Percentiles rank a stretch among this genome's conserved stretches.
phyloP scores from a whole-genome alignment of 148 eudicot species.

The Camellia granthamiana region DNA sequence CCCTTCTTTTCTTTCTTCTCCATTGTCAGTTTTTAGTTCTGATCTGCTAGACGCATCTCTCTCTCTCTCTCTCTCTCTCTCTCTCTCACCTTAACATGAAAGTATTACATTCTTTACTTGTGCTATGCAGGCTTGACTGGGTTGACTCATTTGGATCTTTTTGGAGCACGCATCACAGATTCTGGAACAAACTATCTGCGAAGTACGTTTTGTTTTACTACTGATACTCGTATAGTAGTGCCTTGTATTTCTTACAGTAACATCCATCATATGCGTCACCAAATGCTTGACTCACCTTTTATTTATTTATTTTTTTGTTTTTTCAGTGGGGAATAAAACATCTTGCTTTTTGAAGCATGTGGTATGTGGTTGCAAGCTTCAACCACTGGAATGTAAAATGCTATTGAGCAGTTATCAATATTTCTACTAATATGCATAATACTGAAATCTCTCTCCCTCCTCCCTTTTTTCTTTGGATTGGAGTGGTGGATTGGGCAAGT shows the following conservation, averaged over 20 bases:
- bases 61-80: no score
- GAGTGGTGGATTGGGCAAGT: not conserved
- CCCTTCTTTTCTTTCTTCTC: not conserved
- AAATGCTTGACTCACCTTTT: slow-evolving; percentile 8
- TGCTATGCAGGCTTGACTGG: slow-evolving; percentile 70
- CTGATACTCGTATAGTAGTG: not conserved
- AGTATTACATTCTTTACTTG: not conserved
- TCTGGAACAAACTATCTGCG: slow-evolving; percentile 59
- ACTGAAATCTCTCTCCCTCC: not conserved
- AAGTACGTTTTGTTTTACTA: slow-evolving; percentile 33
- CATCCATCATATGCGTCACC: not conserved
- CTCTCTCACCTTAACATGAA: slow-evolving; percentile 1
- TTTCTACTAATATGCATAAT: not conserved
- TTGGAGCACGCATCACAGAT: slow-evolving; percentile 87
- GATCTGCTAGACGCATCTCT: not conserved
- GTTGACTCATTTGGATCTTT: slow-evolving; percentile 94
- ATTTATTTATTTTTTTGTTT: not conserved
- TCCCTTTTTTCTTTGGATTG: not conserved
- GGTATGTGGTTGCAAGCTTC: not conserved
- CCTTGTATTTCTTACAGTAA: not conserved
- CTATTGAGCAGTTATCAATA: not conserved
- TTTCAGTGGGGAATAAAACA: not conserved
- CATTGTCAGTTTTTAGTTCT: not conserved
- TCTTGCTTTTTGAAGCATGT: not conserved
- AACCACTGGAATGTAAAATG: not conserved